Base-by-base conservation (phyloP, 1,284 basidiomycete species). In the Ustilago cynodontis region DNA sequence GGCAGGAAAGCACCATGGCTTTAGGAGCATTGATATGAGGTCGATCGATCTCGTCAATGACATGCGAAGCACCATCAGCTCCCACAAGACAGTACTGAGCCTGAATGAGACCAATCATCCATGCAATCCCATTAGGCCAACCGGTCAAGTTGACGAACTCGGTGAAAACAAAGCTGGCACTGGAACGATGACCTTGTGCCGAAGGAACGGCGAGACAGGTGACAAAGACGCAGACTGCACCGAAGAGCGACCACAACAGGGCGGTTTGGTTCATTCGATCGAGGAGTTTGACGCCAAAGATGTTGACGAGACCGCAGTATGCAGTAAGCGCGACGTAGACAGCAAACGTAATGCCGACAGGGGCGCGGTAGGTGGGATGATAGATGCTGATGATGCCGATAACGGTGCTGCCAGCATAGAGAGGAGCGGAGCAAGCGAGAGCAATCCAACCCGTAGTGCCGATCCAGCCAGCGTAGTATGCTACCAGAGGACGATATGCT, bases 31-130 rank as follows among this genome's bases (percentile, higher is more conserved):
- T 75, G 58, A 67, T 50, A 28, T 71, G 71, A 1, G 76, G 66
- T 14, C 61, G 51, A 14, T 74, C 64, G 47, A 78, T 75, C 53
- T 78, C 76, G 59, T 75, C 71, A 13, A 78, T 71, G 16, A 78
- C 57, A 13, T 78, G 76, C 4, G 71, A 53, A 16, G 72, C 76
- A 16, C 71, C 76, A 53, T 78, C 76, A 0, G 59, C 62, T 16
- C 76, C 76, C 1, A 74, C 76, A 5, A 78, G 49, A 24, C 61
- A 65, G 53, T 75, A 78, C 59, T 78, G 76, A n/a, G 76, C 68
- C 51, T 67, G 63, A n/a, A 78, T 63, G 28, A 75, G 69, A 13
- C 76, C 71, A 13, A 78, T 59, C 52, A 71, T 55, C 76, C 76
- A 78, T 6, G 76, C 76, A 9, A 78, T 52, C 3, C 71, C 76